phyloP scores from a whole-genome alignment of 306 rosid species.

The Luffa aegyptiaca region DNA sequence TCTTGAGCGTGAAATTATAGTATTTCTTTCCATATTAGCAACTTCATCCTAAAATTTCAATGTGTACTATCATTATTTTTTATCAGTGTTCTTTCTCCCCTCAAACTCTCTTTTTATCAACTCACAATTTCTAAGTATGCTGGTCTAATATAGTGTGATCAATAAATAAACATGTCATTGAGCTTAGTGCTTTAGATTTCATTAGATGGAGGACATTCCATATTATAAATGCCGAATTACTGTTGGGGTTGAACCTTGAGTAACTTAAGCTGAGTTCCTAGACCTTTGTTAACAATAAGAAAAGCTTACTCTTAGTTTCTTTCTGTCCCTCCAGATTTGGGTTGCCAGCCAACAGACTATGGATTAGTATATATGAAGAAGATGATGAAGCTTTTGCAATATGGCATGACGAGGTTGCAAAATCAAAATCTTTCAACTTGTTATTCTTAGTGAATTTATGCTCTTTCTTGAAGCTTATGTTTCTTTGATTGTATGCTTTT shows the following conservation, averaged over 20 bases:
- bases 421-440: background rate
- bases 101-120: background rate
- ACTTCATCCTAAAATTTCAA: background rate
- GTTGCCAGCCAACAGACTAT: constrained; percentile 57
- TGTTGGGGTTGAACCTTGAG: background rate
- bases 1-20: background rate
- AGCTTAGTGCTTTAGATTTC: background rate
- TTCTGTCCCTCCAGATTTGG: constrained; percentile 47
- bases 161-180: background rate
- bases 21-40: background rate
- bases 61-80: background rate
- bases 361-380: constrained; percentile 77
- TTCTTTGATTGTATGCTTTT: background rate
- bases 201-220: background rate
- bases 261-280: background rate
- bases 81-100: background rate
- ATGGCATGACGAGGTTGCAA: constrained; percentile 66
- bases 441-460: background rate
- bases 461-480: background rate
- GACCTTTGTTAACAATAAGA: background rate
- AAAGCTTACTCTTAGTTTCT: background rate
- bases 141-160: background rate
- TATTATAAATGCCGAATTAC: background rate
- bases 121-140: background rate
- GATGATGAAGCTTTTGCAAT: constrained; percentile 74